These are phyloP conservation scores for Alternaria sp. DNA, from an alignment of 2,329 filamentous ascomycete genomes.

Conservation along the genomic window DNA sequence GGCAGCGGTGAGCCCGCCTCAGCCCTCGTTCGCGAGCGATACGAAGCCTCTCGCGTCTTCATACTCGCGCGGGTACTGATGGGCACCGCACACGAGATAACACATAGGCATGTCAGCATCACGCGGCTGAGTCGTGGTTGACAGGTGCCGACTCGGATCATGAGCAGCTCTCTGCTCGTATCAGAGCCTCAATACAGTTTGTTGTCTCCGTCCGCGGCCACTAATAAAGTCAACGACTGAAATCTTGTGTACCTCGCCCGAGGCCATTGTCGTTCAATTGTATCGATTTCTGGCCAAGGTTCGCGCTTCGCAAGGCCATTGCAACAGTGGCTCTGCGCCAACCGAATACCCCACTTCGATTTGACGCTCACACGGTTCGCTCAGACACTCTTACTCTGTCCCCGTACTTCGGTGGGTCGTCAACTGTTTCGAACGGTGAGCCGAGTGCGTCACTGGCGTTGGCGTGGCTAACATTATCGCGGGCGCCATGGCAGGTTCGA, in stretches of 20 bases:
- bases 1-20: constrained; percentile 19
- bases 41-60: constrained; percentile 22
- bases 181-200: constrained; percentile 6
- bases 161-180: constrained; percentile 16
- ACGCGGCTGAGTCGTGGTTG: constrained; percentile 35
- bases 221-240: constrained; percentile 4
- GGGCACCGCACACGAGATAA: constrained; percentile 18
- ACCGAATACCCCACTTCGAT: constrained; percentile 2
- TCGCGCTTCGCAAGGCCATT: constrained; percentile 7
- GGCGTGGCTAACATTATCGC: constrained; percentile 15
- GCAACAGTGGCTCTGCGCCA: constrained; percentile 10
- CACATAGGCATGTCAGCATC: constrained; percentile 28
- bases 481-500: constrained; percentile 4
- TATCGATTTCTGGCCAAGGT: constrained; percentile 23
- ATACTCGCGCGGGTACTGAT: constrained; percentile 24
- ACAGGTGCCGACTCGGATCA: constrained; percentile 21
- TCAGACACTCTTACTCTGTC: constrained; percentile 4
- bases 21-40: constrained; percentile 22
- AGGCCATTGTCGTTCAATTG: constrained; percentile 12
- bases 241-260: constrained; percentile 15
- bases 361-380: constrained; percentile 2
- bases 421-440: constrained; percentile 18
- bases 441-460: constrained; percentile 17
- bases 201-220: constrained; percentile 3
- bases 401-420: constrained; percentile 5